These are phyloP conservation scores for Suillus decipiens DNA, from an alignment of 768 basidiomycete species.

Conservation along the genomic window DNA sequence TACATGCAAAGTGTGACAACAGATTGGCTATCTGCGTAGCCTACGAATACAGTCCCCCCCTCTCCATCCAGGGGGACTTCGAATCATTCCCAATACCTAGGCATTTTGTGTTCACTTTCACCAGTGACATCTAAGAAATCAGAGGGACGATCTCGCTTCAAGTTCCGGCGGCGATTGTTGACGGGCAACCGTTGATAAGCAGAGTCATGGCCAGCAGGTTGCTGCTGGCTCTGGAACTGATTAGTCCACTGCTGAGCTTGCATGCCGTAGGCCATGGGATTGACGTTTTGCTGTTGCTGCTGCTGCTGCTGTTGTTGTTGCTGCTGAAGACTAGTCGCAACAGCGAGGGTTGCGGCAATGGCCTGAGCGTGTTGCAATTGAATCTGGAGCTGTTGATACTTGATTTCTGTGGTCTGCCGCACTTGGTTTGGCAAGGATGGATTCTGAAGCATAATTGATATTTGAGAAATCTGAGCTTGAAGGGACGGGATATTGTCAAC, in stretches of 20 bases:
- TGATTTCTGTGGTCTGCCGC: constrained; percentile 80
- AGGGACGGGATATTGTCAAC: constrained; percentile 77
- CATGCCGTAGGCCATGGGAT: constrained; percentile 43
- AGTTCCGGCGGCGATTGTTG: constrained; percentile 74
- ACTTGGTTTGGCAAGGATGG: constrained; percentile 69
- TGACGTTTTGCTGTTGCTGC: constrained; percentile 34
- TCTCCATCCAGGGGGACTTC: background rate
- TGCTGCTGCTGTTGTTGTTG: constrained; percentile 43
- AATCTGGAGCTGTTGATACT: constrained; percentile 78
- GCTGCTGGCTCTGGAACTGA: constrained; percentile 66
- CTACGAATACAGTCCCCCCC: background rate
- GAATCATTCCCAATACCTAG: constrained; percentile 75
- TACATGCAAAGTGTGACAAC: constrained; percentile 18
- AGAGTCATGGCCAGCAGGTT: constrained; percentile 70
- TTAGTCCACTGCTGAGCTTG: constrained; percentile 50
- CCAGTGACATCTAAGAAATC: constrained; percentile 80
- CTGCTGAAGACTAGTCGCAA: constrained; percentile 55
- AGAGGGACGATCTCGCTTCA: constrained; percentile 81
- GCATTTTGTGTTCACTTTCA: constrained; percentile 62
- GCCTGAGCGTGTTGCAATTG: constrained; percentile 80
- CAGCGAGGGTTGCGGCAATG: constrained; percentile 63
- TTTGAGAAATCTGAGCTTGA: constrained; percentile 83
- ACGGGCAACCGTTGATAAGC: constrained; percentile 86
- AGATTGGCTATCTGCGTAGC: background rate
- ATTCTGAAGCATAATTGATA: constrained; percentile 79